Conservation (phyloP, 1,284 basidiomycete species). For the Thelephora terrestris region DNA sequence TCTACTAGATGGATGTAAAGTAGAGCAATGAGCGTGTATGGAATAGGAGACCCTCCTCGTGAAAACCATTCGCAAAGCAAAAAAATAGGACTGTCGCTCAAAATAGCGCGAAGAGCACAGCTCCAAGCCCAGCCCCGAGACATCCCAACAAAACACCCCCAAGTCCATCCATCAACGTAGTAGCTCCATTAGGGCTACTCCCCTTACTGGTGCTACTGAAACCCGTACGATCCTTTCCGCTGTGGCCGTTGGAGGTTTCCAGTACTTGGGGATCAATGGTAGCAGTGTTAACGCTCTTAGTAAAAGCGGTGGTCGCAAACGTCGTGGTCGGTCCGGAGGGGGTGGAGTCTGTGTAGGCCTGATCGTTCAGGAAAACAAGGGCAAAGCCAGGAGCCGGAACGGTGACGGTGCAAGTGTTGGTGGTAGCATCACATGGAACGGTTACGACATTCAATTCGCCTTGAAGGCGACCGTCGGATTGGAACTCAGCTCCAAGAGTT, state of each 20-base stretch:
- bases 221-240: conserved; percentile 21
- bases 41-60: too few relatives aligned
- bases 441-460: conserved; percentile 31
- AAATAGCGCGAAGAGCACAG: too few relatives aligned
- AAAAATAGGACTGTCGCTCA: too few relatives aligned
- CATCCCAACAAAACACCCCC: too few relatives aligned
- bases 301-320: conserved; percentile 28
- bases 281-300: conserved; percentile 17
- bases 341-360: conserved; percentile 25
- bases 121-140: too few relatives aligned
- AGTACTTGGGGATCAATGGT: conserved; percentile 23
- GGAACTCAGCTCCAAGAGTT: conserved; percentile 58
- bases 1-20: too few relatives aligned
- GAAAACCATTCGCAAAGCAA: too few relatives aligned
- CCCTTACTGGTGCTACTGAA: conserved; percentile 39
- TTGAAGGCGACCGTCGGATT: conserved; percentile 37
- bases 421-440: conserved; percentile 31
- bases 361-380: conserved; percentile 39
- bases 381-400: conserved; percentile 45
- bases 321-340: conserved; percentile 24
- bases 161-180: background rate
- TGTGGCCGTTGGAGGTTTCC: conserved; percentile 42
- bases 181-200: conserved; percentile 13
- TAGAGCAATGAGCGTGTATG: too few relatives aligned
- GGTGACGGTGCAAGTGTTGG: conserved; percentile 33